Conservation (phyloP, 2,329 filamentous ascomycete genomes). For the Beauveria varroae region DNA sequence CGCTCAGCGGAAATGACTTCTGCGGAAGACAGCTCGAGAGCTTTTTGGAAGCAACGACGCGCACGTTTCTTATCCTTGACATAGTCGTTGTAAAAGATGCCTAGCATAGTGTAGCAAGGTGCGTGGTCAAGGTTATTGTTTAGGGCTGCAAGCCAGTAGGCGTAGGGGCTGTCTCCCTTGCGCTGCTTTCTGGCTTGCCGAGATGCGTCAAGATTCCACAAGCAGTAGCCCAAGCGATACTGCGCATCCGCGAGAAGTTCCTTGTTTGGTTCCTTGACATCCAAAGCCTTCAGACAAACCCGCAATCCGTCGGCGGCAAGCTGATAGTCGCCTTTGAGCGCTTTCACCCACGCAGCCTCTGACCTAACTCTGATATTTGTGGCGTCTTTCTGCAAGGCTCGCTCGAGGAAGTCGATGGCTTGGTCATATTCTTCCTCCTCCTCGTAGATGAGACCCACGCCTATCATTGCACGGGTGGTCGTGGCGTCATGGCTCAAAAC, state of each 20-base stretch:
- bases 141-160: slow-evolving; percentile 73
- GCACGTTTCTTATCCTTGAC: slow-evolving; percentile 79
- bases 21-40: slow-evolving; percentile 81
- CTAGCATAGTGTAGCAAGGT: slow-evolving; percentile 83
- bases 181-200: slow-evolving; percentile 70
- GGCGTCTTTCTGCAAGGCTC: slow-evolving; percentile 66
- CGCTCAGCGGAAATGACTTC: slow-evolving; percentile 84
- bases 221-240: slow-evolving; percentile 77
- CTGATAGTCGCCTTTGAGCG: slow-evolving; percentile 68
- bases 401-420: slow-evolving; percentile 71
- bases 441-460: slow-evolving; percentile 84
- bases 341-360: slow-evolving; percentile 89
- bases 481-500: slow-evolving; percentile 69
- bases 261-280: slow-evolving; percentile 49
- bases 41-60: slow-evolving; percentile 91
- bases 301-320: slow-evolving; percentile 63
- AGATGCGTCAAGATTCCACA: slow-evolving; percentile 77
- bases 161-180: slow-evolving; percentile 62
- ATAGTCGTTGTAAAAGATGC: slow-evolving; percentile 87
- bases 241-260: slow-evolving; percentile 79
- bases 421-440: slow-evolving; percentile 84
- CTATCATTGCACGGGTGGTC: slow-evolving; percentile 76
- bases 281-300: slow-evolving; percentile 57
- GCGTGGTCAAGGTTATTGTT: slow-evolving; percentile 84
- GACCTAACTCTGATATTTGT: slow-evolving; percentile 71